These are phyloP conservation scores for Mortierella claussenii DNA, from an alignment of 192 early-diverging fungal genomes.

Conservation along the genomic window DNA sequence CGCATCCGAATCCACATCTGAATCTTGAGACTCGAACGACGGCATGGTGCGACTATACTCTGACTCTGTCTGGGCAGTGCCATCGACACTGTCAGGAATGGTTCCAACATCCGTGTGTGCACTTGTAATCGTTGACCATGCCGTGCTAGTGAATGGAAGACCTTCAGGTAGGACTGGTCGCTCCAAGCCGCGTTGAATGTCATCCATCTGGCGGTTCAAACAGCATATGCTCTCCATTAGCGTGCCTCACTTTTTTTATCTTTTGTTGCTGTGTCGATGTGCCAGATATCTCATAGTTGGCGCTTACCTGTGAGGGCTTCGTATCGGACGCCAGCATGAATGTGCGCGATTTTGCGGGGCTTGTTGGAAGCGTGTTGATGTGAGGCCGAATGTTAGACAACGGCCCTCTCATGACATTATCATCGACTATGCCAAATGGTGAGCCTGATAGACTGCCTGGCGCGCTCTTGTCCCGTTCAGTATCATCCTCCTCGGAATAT, in stretches of 20 bases:
- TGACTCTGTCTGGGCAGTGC: slow-evolving; percentile 2
- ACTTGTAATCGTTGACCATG: slow-evolving; percentile 23
- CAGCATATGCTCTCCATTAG: too few relatives aligned
- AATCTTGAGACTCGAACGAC: slow-evolving; percentile 24
- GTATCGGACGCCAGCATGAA: neutral
- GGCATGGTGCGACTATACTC: neutral
- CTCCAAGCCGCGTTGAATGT: neutral
- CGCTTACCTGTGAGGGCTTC: neutral
- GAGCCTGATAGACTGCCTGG: slow-evolving; percentile 7
- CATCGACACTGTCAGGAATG: slow-evolving; percentile 13
- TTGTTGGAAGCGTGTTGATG: neutral
- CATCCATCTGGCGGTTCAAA: too few relatives aligned
- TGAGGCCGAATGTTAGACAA: neutral
- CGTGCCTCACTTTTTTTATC: too few relatives aligned
- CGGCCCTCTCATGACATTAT: neutral
- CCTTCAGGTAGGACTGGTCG: neutral
- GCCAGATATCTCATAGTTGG: neutral
- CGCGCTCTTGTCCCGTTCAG: slow-evolving; percentile 33
- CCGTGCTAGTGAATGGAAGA: neutral
- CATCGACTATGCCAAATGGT: slow-evolving; percentile 1
- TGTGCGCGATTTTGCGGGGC: neutral
- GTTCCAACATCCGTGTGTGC: slow-evolving; percentile 14
- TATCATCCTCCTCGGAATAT: slow-evolving; percentile 38
- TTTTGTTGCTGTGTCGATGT: too few relatives aligned
- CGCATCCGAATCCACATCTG: slow-evolving; percentile 18